Conservation (phyloP, 805 yeast species). For the Metschnikowia arizonensis region DNA sequence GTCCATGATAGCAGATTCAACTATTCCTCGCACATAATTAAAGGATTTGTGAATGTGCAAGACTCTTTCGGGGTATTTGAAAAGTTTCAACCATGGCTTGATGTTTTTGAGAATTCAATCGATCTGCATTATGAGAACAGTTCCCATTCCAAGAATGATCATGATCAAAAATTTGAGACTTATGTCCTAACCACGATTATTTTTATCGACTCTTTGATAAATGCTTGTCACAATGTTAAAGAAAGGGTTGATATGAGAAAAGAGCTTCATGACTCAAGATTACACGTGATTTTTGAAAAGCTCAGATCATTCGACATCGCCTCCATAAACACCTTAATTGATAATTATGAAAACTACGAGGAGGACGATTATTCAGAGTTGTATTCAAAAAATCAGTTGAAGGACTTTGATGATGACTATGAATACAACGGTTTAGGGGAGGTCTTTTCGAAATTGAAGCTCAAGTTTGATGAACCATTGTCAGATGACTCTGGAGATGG, state of each 20-base stretch:
- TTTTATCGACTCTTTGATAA: constrained; percentile 32
- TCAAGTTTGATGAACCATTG: constrained; percentile 5
- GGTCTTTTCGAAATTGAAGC: constrained; percentile 14
- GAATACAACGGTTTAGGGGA: constrained; percentile 15
- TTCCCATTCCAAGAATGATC: constrained; percentile 10
- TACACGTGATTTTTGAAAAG: constrained; percentile 34
- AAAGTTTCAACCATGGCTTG: constrained; percentile 41
- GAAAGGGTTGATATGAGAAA: constrained; percentile 30
- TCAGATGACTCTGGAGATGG: not conserved
- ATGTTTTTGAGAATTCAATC: constrained; percentile 32
- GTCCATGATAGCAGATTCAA: constrained; percentile 19
- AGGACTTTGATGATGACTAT: constrained; percentile 8
- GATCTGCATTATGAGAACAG: constrained; percentile 26
- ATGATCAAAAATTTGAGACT: constrained; percentile 25
- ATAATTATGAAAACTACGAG: constrained; percentile 35
- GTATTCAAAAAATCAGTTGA: constrained; percentile 9
- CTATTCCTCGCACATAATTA: constrained; percentile 26
- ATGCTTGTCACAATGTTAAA: constrained; percentile 25
- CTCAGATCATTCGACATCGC: constrained; percentile 28
- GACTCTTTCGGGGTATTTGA: constrained; percentile 34
- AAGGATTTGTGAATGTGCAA: constrained; percentile 31
- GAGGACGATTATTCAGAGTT: constrained; percentile 37
- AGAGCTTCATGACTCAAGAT: constrained; percentile 35
- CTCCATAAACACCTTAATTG: constrained; percentile 34
- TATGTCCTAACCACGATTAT: constrained; percentile 36